These are phyloP conservation scores for Vaccinium vitisidaea DNA, from an alignment of 148 eudicot species.

Conservation along the genomic window DNA sequence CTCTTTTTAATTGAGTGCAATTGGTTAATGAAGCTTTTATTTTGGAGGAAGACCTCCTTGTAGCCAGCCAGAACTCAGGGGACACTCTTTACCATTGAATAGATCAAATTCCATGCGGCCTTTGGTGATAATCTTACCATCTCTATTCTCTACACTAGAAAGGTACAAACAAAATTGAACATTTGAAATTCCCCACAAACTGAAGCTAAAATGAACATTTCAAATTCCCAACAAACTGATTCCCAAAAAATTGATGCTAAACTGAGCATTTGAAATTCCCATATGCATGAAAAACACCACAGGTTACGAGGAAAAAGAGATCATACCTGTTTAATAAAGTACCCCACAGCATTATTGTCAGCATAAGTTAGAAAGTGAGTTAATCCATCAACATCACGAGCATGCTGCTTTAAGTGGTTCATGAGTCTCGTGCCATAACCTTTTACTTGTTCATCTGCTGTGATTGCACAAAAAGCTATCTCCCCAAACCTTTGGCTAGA, in stretches of 20 bases:
- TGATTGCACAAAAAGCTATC: conserved; percentile 96
- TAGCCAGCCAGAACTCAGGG: neutral
- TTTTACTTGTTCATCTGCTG: conserved; percentile 97
- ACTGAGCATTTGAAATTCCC: conserved; percentile 1
- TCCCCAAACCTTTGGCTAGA: conserved; percentile 97
- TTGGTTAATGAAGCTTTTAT: neutral
- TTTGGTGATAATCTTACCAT: neutral
- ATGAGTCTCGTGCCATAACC: conserved; percentile 98
- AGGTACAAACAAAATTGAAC: conserved; percentile 5
- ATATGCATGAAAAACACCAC: neutral
- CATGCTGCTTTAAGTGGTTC: conserved; percentile 96
- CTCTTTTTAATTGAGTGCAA: neutral
- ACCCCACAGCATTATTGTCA: conserved; percentile 99
- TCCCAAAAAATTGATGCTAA: neutral
- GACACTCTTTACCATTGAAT: neutral
- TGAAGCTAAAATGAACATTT: too few relatives aligned
- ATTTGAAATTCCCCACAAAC: too few relatives aligned
- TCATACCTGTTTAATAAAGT: conserved; percentile 87
- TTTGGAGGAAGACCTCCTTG: neutral
- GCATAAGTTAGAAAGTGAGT: conserved; percentile 98
- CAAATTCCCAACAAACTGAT: too few relatives aligned
- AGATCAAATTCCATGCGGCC: neutral
- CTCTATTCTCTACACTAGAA: neutral
- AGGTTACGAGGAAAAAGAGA: neutral
- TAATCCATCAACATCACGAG: conserved; percentile 91